Evolutionary conservation across 768 basidiomycete genomes (phyloP).

Genomic region (Agaricus sinodeliciosus): DNA sequence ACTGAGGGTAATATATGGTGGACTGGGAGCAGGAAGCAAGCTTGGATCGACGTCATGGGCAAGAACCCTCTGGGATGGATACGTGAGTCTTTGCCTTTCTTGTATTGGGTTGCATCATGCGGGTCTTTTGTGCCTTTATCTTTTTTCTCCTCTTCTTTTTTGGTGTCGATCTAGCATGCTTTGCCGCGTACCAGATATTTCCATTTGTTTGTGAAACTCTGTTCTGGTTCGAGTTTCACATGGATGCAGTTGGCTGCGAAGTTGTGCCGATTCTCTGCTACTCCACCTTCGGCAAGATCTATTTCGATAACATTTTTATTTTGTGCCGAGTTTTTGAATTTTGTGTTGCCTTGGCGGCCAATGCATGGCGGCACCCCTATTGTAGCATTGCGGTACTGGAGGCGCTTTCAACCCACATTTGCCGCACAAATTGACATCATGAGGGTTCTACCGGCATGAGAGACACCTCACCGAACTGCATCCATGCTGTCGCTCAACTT

Average conservation of each 20-base stretch:
- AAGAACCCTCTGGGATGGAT: constrained; percentile 63
- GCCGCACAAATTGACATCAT: too few relatives aligned
- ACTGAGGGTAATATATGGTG: constrained; percentile 88
- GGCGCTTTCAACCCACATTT: background rate
- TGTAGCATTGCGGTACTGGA: background rate
- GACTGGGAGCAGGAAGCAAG: constrained; percentile 50
- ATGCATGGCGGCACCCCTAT: too few relatives aligned
- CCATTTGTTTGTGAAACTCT: background rate
- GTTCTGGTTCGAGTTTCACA: too few relatives aligned
- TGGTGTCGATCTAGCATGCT: background rate
- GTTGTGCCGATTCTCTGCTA: too few relatives aligned
- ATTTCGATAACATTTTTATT: too few relatives aligned
- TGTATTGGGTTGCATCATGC: background rate
- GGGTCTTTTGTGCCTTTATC: background rate
- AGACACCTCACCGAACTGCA: too few relatives aligned
- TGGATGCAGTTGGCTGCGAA: too few relatives aligned
- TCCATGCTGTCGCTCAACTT: background rate
- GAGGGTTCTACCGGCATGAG: too few relatives aligned
- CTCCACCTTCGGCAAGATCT: too few relatives aligned
- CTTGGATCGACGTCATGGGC: constrained; percentile 87
- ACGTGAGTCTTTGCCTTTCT: constrained; percentile 43
- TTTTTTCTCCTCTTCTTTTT: background rate
- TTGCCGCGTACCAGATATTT: background rate
- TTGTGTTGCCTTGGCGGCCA: too few relatives aligned
- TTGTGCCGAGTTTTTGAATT: too few relatives aligned